Evolutionary conservation across 371 early-diverging fungal genomes (phyloP), one percentile per base, ranked within the genome.

Genomic region (Mucor indicus): DNA sequence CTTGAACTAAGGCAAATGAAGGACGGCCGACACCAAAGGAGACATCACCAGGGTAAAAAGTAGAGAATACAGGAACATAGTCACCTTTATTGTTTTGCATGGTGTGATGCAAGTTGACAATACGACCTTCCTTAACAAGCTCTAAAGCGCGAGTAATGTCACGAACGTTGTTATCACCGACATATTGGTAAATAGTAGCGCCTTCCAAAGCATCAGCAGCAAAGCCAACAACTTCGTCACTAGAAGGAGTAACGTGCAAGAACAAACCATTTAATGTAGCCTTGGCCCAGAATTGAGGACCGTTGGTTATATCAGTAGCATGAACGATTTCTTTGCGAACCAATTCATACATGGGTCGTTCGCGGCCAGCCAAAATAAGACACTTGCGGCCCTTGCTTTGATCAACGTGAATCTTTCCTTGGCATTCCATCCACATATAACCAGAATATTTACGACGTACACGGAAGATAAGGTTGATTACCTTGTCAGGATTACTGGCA

Each of bases 341-440:
- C 23, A 75, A 38, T 19, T 62, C 51, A 38, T 63, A 68, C 47
- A 79, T 69, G 1, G 67, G 65, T 15, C 72, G 64, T 38, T 74
- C 73, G 11, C 84, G 63, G 13, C 80, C 83, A n/a, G 77, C 63
- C 46, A 86, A 51, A 37, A 86, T 69, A 15, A 83, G 66, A 57
- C 81, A 84, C 48, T 82, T 80, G 16, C 80, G 71, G 15, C 84
- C 77, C 48, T 81, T 84, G 51, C 69, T 62, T 53, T 67, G 75
- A 43, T 78, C 78, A 29, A 75, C 64, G 43, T 79, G 67, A 38
- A 76, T 67, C 17, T 71, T 75, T 20, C 87, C 85, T 43, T 63
- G 67, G 15, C 81, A 72, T 44, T 85, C 87, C 55, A 85, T 46
- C 73, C 84, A 86, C 42, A 79, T 60, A 47, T 82, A 85, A 7